phyloP scores from a whole-genome alignment of 2,329 filamentous ascomycete species.

The Endoconidiophora laricicola region DNA sequence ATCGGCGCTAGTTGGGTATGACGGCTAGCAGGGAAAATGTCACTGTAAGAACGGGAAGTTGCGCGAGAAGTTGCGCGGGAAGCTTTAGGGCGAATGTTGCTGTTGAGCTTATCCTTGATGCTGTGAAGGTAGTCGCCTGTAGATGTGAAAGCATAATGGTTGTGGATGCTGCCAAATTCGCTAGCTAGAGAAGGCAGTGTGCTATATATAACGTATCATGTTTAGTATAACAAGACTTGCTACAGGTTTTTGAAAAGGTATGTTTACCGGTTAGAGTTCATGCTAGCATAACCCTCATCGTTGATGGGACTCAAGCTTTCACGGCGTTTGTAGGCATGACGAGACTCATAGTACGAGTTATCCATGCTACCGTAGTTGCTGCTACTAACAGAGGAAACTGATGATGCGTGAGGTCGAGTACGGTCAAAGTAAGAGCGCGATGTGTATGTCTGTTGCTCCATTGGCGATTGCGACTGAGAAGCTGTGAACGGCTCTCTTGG shows the following conservation, averaged over 20 bases:
- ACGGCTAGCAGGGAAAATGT: conserved; percentile 20
- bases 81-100: conserved; percentile 28
- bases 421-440: conserved; percentile 6
- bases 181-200: conserved; percentile 26
- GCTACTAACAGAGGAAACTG: conserved; percentile 11
- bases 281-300: conserved; percentile 30
- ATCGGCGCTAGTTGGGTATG: conserved; percentile 28
- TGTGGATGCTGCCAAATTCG: conserved; percentile 34
- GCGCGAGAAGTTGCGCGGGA: conserved; percentile 22
- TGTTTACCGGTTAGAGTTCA: conserved; percentile 24
- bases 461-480: neutral
- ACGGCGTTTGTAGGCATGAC: conserved; percentile 10
- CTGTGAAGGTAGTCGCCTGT: conserved; percentile 32
- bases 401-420: conserved; percentile 5
- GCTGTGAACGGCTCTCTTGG: conserved; percentile 11
- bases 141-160: conserved; percentile 29
- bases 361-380: conserved; percentile 28
- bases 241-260: conserved; percentile 6
- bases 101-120: conserved; percentile 37
- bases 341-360: conserved; percentile 19
- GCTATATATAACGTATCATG: conserved; percentile 15
- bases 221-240: conserved; percentile 13
- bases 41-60: conserved; percentile 5
- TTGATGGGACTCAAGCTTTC: conserved; percentile 15
- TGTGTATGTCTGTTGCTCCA: conserved; percentile 4